A percentile compares a stretch with the other conserved stretches of the same genome.
These are phyloP conservation scores for Ophiocordyceps unilateralis DNA, from an alignment of 2,329 filamentous ascomycete species.

Conservation along the genomic window DNA sequence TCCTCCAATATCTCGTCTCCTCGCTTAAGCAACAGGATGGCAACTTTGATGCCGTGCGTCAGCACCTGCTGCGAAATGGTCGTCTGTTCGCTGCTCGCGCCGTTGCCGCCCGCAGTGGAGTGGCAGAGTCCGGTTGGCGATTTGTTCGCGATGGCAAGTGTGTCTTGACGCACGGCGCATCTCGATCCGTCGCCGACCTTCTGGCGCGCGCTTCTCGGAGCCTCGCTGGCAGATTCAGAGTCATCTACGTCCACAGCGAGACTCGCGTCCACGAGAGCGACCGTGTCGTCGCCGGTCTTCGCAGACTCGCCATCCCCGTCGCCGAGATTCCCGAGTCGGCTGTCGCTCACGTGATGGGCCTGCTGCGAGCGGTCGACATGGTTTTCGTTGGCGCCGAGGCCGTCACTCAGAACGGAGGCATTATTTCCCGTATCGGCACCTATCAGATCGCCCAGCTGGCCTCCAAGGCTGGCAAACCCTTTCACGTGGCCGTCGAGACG, in stretches of 20 bases:
- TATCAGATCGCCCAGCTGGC: slow-evolving; percentile 78
- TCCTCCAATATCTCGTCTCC: slow-evolving; percentile 81
- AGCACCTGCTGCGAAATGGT: slow-evolving; percentile 72
- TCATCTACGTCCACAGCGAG: slow-evolving; percentile 59
- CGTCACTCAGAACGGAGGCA: slow-evolving; percentile 83
- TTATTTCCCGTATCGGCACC: slow-evolving; percentile 72
- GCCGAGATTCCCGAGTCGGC: slow-evolving; percentile 40
- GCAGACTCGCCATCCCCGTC: slow-evolving; percentile 62
- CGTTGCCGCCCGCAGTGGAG: slow-evolving; percentile 67
- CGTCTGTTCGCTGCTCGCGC: slow-evolving; percentile 75
- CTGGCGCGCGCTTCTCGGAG: slow-evolving; percentile 50
- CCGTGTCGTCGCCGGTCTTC: slow-evolving; percentile 52
- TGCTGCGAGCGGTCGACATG: slow-evolving; percentile 41
- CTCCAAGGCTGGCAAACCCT: slow-evolving; percentile 48
- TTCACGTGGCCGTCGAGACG: slow-evolving; percentile 86
- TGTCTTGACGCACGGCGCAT: slow-evolving; percentile 83
- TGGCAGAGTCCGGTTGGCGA: slow-evolving; percentile 61
- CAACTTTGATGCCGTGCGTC: slow-evolving; percentile 61
- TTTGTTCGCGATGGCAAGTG: slow-evolving; percentile 65
- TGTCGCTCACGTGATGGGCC: slow-evolving; percentile 60
- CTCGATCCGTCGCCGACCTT: slow-evolving; percentile 64
- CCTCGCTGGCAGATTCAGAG: slow-evolving; percentile 51
- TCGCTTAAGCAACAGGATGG: slow-evolving; percentile 41
- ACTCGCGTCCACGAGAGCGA: slow-evolving; percentile 42
- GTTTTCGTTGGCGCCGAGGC: slow-evolving; percentile 61